These are phyloP conservation scores for Aspergillus texensis DNA, from an alignment of 2,329 filamentous ascomycete species.

Conservation along the genomic window DNA sequence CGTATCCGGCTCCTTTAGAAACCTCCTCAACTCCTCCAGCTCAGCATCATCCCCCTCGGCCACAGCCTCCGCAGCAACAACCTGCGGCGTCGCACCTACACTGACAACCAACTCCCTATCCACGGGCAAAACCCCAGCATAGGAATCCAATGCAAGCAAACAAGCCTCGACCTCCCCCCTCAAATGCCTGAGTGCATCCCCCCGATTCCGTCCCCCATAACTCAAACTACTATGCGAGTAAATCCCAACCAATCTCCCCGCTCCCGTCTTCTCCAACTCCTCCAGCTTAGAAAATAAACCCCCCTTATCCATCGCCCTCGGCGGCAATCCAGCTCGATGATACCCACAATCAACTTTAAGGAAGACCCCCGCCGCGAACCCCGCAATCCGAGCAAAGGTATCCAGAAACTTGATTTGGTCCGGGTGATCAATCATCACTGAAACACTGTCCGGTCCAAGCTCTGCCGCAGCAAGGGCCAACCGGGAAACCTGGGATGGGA, in stretches of 20 bases:
- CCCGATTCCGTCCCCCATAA: slow-evolving; percentile 60
- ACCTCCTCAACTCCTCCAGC: slow-evolving; percentile 27
- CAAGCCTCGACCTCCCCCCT: slow-evolving; percentile 60
- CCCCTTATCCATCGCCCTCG: slow-evolving; percentile 47
- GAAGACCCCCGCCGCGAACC: slow-evolving; percentile 59
- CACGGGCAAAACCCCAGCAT: slow-evolving; percentile 16
- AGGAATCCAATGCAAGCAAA: slow-evolving; percentile 31
- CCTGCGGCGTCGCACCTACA: slow-evolving; percentile 76
- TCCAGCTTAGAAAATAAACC: slow-evolving; percentile 32
- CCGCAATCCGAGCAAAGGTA: slow-evolving; percentile 47
- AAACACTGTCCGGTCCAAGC: slow-evolving; percentile 61
- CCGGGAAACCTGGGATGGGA: slow-evolving; percentile 62
- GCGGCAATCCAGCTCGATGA: slow-evolving; percentile 68
- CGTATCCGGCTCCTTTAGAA: slow-evolving; percentile 23
- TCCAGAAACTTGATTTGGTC: slow-evolving; percentile 59
- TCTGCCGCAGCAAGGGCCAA: slow-evolving; percentile 59
- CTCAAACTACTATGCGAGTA: slow-evolving; percentile 76
- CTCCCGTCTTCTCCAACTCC: slow-evolving; percentile 28
- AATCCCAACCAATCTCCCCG: slow-evolving; percentile 59
- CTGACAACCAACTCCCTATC: slow-evolving; percentile 58
- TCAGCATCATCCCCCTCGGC: slow-evolving; percentile 40
- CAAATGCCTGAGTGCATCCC: slow-evolving; percentile 63
- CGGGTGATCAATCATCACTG: slow-evolving; percentile 70
- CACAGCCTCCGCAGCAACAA: slow-evolving; percentile 66
- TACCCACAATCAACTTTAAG: slow-evolving; percentile 77